Conservation (phyloP, 768 basidiomycete genomes). For the Polyporus arcularius region DNA sequence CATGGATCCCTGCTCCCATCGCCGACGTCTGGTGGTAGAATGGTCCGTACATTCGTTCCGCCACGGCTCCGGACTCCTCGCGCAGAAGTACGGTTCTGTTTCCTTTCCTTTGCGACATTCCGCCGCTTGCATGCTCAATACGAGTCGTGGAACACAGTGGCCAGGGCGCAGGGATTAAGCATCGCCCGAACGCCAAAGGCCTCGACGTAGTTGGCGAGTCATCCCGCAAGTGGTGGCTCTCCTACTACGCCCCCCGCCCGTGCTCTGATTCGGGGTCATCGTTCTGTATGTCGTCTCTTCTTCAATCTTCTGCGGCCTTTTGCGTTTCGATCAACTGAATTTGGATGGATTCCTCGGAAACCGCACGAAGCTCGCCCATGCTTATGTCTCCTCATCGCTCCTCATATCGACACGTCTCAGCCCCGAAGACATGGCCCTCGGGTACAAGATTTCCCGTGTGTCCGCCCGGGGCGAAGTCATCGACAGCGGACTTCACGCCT, state of each 20-base stretch:
- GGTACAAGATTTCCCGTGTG: slow-evolving; percentile 59
- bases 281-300: slow-evolving; percentile 41
- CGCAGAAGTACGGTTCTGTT: slow-evolving; percentile 60
- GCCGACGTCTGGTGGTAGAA: slow-evolving; percentile 28
- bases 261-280: slow-evolving; percentile 43
- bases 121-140: no score
- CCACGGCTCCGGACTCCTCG: slow-evolving; percentile 48
- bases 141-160: no score
- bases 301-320: no score
- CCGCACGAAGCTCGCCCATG: slow-evolving; percentile 7
- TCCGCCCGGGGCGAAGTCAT: slow-evolving; percentile 42
- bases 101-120: neutral
- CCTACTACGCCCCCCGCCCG: slow-evolving; percentile 48
- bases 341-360: slow-evolving; percentile 33
- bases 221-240: slow-evolving; percentile 51
- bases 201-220: slow-evolving; percentile 47
- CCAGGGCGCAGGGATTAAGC: slow-evolving; percentile 55
- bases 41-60: slow-evolving; percentile 35
- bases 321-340: no score
- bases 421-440: slow-evolving; percentile 38
- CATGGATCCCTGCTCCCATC: no score
- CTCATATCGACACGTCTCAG: slow-evolving; percentile 46
- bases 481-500: slow-evolving; percentile 29
- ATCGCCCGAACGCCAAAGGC: slow-evolving; percentile 53
- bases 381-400: slow-evolving; percentile 39